Percentiles rank a stretch among this genome's conserved stretches.
phyloP scores from a whole-genome alignment of 352 stramenopile genomes.

The Phytophthora quininea region DNA sequence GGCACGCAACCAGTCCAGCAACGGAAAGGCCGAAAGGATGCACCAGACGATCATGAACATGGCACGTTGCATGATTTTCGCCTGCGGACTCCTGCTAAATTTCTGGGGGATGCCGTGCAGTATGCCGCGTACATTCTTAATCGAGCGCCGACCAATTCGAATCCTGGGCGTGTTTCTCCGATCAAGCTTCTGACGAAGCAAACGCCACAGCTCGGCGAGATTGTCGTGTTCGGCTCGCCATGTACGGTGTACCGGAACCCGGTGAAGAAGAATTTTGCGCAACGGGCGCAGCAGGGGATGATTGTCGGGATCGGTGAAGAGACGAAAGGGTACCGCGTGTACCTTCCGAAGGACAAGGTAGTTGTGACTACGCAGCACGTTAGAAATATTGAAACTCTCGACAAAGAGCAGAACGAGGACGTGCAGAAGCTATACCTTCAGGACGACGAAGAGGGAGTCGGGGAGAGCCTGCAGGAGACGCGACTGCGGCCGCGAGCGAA shows the following conservation, averaged over 20 bases:
- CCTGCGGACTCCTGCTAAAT: slow-evolving; percentile 12
- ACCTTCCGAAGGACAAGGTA: slow-evolving; percentile 1
- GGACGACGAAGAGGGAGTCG: not conserved
- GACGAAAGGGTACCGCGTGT: slow-evolving; percentile 16
- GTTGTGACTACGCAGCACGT: slow-evolving; percentile 10
- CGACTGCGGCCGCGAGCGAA: not conserved
- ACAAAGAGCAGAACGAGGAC: not conserved
- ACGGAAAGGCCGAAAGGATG: slow-evolving; percentile 35
- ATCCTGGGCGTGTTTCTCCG: slow-evolving; percentile 8
- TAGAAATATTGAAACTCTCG: slow-evolving; percentile 7
- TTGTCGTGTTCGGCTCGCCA: slow-evolving; percentile 16
- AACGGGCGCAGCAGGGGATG: slow-evolving; percentile 6
- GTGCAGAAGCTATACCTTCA: not conserved
- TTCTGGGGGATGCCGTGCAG: slow-evolving; percentile 29
- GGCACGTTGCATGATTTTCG: slow-evolving; percentile 30
- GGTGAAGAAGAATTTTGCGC: not conserved
- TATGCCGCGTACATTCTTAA: slow-evolving; percentile 39
- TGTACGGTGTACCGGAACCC: not conserved
- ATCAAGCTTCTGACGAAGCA: slow-evolving; percentile 16
- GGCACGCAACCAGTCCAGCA: slow-evolving; percentile 17
- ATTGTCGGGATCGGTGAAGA: slow-evolving; percentile 17
- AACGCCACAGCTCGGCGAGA: slow-evolving; percentile 4
- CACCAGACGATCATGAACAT: slow-evolving; percentile 39
- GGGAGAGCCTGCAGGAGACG: not conserved
- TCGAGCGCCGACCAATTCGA: slow-evolving; percentile 20